These are phyloP conservation scores for Glebionis coronaria DNA, from an alignment of 129 eudicot species.

Conservation along the genomic window DNA sequence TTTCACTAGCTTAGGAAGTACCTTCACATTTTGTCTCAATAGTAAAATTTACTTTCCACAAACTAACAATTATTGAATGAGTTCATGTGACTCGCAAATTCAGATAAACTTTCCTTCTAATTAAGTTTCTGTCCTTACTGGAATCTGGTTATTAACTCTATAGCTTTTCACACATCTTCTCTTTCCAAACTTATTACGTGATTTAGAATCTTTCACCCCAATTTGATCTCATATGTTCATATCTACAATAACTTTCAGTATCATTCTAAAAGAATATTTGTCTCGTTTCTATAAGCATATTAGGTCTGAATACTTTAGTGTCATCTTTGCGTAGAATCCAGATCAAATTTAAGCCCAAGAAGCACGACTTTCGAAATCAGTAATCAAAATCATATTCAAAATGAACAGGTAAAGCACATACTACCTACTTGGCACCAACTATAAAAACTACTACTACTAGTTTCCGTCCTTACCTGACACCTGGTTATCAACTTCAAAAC, in stretches of 20 bases:
- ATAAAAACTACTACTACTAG: background rate
- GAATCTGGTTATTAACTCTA: background rate
- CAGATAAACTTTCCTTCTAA: constrained; percentile 6
- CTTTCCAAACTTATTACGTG: background rate
- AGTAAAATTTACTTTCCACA: constrained; percentile 8
- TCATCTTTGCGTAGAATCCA: background rate
- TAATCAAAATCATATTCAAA: background rate
- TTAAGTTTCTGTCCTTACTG: constrained; percentile 4
- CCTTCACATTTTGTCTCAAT: constrained; percentile 28
- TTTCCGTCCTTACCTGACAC: background rate
- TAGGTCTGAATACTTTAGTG: background rate
- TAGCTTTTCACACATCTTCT: constrained; percentile 8
- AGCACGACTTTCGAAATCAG: background rate
- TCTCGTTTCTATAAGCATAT: background rate
- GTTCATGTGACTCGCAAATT: constrained; percentile 7
- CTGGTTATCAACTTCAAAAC: background rate
- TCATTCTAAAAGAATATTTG: background rate
- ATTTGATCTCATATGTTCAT: constrained; percentile 23
- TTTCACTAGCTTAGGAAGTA: constrained; percentile 26
- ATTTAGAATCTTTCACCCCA: constrained; percentile 10
- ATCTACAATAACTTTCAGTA: constrained; percentile 8
- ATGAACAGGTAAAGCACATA: constrained; percentile 1
- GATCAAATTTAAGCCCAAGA: constrained; percentile 1
- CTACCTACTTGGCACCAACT: constrained; percentile 3
- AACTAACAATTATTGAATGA: constrained; percentile 17